Percentiles rank a stretch among this genome's conserved stretches.
These are phyloP conservation scores for Esteya vermicola DNA, from an alignment of 2,329 filamentous ascomycete genomes.

Conservation along the genomic window DNA sequence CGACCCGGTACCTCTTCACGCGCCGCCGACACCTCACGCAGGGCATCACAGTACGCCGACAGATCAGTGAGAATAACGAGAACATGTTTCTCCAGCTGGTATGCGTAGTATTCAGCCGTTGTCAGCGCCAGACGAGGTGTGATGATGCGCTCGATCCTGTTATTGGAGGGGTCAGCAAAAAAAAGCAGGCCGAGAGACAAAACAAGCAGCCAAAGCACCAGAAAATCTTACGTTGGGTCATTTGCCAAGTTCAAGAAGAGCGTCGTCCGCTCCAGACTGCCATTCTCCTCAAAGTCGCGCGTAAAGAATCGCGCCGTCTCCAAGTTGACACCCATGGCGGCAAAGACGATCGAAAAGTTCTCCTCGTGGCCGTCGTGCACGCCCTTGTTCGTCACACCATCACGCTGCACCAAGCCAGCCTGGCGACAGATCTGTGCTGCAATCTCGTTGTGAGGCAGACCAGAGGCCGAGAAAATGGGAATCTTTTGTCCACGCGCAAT, in stretches of 20 bases:
- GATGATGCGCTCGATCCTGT: conserved; percentile 96
- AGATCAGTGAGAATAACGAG: conserved; percentile 96
- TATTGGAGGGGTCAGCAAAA: neutral
- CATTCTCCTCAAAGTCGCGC: conserved; percentile 96
- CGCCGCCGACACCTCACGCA: conserved; percentile 95
- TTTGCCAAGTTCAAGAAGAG: conserved; percentile 99
- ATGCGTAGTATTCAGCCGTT: conserved; percentile 98
- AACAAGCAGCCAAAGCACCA: conserved; percentile 9
- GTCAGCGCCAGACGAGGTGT: conserved; percentile 95
- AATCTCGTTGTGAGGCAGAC: conserved; percentile 99
- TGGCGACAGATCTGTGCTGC: conserved; percentile 98
- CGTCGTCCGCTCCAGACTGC: conserved; percentile 91
- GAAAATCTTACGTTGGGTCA: conserved; percentile 68
- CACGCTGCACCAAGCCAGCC: conserved; percentile 71
- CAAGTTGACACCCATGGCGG: conserved; percentile 99
- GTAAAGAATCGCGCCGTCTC: conserved; percentile 98
- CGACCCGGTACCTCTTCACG: conserved; percentile 98
- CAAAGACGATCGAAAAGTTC: conserved; percentile 99
- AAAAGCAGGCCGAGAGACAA: neutral
- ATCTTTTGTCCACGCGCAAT: conserved; percentile 99
- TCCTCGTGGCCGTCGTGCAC: conserved; percentile 95
- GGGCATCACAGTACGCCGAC: conserved; percentile 94
- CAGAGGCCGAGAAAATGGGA: conserved; percentile 94
- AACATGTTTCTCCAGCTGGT: conserved; percentile 99
- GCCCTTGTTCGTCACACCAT: conserved; percentile 77